Base-by-base conservation (phyloP, 768 basidiomycete species). In the Termitomyces sp. region DNA sequence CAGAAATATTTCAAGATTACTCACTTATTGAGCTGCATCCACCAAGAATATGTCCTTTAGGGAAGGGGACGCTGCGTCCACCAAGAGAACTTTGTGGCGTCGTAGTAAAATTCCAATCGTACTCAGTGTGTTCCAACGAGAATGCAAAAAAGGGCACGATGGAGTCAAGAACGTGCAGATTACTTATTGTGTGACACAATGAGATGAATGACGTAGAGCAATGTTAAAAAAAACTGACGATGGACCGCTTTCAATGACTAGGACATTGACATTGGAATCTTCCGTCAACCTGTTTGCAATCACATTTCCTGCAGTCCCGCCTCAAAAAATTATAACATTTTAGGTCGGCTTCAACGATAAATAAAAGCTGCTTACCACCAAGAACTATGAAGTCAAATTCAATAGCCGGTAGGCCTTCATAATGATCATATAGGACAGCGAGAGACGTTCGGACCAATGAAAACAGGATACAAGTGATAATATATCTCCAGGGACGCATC, bases 61-160 rank as follows among this genome's bases (percentile, higher is more conserved):
- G 64, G 24, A 65, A 65, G 0, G 48, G 9, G 1, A 68, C 20
- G 22, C 55, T 49, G 6, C 70, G 60, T 18, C 65, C 67, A 45
- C 59, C 56, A 32, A 71, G 46, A 0, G 60, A 67, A 8, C 33
- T 9, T 55, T 72, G 70, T 32, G 65, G 55, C 1, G 55, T 59
- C 5, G 70, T 71, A 0, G 70, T 72, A 57, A 58, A 72, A 47
- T 71, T 72, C 71, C 71, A 74, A 55, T 70, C 69, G 53, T 65
- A 69, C 10, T 49, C 44, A 42, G 66, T 64, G 16, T 52, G 39
- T 27, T 50, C 50, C 18, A 66, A 52, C 5, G 24, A 56, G 4
- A 50, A 24, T 16, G 40, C 59, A 45, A 65, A 66, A 51, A 50
- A 67, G 3, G 71, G 71, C 13, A 70, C 62, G 27, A 59, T 60